Conservation (phyloP, 768 basidiomycete genomes). For the Pilatotrama ljubarskyi region DNA sequence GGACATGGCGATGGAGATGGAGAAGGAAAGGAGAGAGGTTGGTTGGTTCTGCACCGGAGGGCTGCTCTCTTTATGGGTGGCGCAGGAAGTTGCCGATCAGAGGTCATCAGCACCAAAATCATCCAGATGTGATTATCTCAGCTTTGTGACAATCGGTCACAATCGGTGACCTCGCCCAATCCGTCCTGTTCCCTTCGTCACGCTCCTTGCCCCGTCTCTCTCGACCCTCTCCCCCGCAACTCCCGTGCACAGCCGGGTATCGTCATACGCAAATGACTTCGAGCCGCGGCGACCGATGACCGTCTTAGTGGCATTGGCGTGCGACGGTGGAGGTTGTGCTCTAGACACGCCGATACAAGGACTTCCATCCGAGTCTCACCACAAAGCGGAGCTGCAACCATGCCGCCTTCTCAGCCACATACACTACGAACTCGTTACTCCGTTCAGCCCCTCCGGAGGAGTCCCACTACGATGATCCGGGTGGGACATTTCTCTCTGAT, state of each 20-base stretch:
- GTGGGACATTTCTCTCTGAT: conserved; percentile 1
- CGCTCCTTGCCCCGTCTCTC: background rate
- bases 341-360: too few relatives aligned
- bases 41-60: conserved; percentile 13
- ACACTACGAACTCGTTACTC: background rate
- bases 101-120: conserved; percentile 26
- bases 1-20: conserved; percentile 29
- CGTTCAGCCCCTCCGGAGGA: background rate
- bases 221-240: background rate
- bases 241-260: background rate
- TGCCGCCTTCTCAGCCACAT: background rate
- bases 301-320: too few relatives aligned
- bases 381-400: background rate
- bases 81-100: conserved; percentile 27
- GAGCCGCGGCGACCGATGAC: background rate
- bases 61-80: conserved; percentile 21
- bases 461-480: conserved; percentile 8
- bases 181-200: background rate
- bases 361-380: too few relatives aligned
- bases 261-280: background rate
- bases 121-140: conserved; percentile 23
- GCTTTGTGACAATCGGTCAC: conserved; percentile 29
- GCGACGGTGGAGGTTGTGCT: too few relatives aligned
- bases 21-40: conserved; percentile 19
- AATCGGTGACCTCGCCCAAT: conserved; percentile 20